Base-by-base conservation (phyloP, 768 basidiomycete species). In the Boletus subcaerulescens region DNA sequence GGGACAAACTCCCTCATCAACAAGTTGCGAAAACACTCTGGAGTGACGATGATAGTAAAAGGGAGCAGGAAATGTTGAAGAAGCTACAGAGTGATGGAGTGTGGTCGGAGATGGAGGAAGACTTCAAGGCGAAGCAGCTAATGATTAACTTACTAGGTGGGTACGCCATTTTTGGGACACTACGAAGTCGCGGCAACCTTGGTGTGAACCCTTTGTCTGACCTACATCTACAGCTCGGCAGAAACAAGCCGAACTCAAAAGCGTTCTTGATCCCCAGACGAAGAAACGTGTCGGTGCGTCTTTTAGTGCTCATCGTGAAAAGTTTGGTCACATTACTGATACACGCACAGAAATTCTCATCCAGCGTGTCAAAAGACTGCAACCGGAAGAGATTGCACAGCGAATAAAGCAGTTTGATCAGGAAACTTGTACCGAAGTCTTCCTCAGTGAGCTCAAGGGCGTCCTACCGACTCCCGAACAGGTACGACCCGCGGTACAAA, bases 21-120 rank as follows among this genome's bases (percentile, higher is more conserved):
- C 87, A 91, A 62, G 86, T 93, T 33, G 77, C 77, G 1, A 89
- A 87, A 67, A 98, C 95, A 0, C 74, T 98, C 14, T 99, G 93
- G 90, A 87, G 79, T 49, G 80, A 80, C 38, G 90, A 92, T 55
- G 74, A 76, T 49, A 50, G 54, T 35, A 76, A 84, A 60, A 85
- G 84, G 64, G 91, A 93, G 65, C 76, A 82, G 57, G 86, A 91
- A 60, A 91, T 93, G 80, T 72, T 93, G 41, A 80, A 84, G 69
- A 91, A 90, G 70, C 73, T 99, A 45, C 86, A 89, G 63, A 72
- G 76, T 48, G 91, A 93, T 63, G 92, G 94, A 42, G 85, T 99
- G 14, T 98, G 94, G 89, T 80, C 80, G 65, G 88, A 94, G 74
- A 98, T 99, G 90, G 94, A 98, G 70, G 89, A 96, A 65, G 94